Base-by-base conservation (phyloP, 768 basidiomycete species). In the Melanogaster broomeanus region DNA sequence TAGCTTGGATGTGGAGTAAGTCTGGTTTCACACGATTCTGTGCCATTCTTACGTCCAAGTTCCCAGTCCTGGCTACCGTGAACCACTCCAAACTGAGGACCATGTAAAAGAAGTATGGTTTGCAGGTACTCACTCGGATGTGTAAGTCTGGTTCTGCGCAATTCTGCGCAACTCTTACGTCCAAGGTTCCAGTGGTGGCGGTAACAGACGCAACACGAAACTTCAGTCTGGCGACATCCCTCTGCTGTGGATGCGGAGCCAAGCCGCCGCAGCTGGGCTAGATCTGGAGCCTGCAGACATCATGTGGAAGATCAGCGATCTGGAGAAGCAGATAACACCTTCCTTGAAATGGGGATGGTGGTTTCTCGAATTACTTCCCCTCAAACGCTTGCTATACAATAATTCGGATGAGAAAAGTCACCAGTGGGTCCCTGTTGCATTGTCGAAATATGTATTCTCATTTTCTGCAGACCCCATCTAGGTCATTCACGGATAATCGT, bases 61-160 rank as follows among this genome's bases (percentile, higher is more conserved):
- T n/a, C n/a, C n/a, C n/a, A n/a, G n/a, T n/a, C n/a, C n/a, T n/a
- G n/a, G n/a, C n/a, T n/a, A n/a, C n/a, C n/a, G n/a, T n/a, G n/a
- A n/a, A n/a, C 52, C 48, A 33, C 56, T 58, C 12, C 24, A 45
- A 15, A 24, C 25, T 22, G 45, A 42, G 10, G 64, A 30, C 12
- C 60, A 64, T 3, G 54, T 61, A 11, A 64, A 69, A 33, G 71
- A 73, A 42, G 71, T 72, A 6, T 72, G 66, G 66, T 67, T 67
- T 44, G 49, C 55, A 7, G 66, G 66, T 8, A 53, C 48, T 16
- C 66, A 68, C 41, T 69, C 68, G 0, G 71, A 73, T 42, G 63
- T 72, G 70, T 72, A 45, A 49, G 68, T 42, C 18, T n/a, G 18
- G 35, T 11, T 19, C 35, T 4, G 12, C 3, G 18, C 18, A 16